Percentiles rank a stretch among this genome's conserved stretches.
These are phyloP conservation scores for Globisporangium okanoganense DNA, from an alignment of 352 stramenopile genomes.

Conservation along the genomic window DNA sequence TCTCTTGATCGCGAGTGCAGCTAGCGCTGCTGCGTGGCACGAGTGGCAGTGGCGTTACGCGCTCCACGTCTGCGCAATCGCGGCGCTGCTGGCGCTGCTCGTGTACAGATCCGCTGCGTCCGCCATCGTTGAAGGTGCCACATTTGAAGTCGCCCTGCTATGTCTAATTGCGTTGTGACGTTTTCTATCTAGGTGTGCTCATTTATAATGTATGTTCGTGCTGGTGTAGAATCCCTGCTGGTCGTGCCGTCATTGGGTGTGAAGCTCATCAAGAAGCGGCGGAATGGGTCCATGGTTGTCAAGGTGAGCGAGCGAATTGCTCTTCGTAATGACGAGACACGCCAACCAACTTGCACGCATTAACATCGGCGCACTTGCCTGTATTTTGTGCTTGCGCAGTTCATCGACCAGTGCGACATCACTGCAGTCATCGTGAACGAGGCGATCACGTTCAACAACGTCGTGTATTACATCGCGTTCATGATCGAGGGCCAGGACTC, in stretches of 20 bases:
- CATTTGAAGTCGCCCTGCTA: too few relatives aligned
- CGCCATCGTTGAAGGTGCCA: conserved; percentile 10
- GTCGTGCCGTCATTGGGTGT: conserved; percentile 70
- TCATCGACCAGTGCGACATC: conserved; percentile 44
- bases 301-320: conserved; percentile 17
- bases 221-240: conserved; percentile 58
- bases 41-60: conserved; percentile 10
- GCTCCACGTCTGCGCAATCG: not conserved
- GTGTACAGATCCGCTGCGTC: not conserved
- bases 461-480: conserved; percentile 81
- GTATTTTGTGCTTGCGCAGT: conserved; percentile 14
- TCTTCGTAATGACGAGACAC: not conserved
- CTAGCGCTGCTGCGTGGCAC: conserved; percentile 15
- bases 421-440: conserved; percentile 79
- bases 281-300: conserved; percentile 36
- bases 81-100: conserved; percentile 5
- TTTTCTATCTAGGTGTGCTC: not conserved
- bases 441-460: conserved; percentile 70
- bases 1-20: not conserved
- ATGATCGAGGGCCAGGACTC: conserved; percentile 58
- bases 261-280: conserved; percentile 56
- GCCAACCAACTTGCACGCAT: not conserved
- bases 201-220: not conserved
- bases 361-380: not conserved
- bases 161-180: not conserved